phyloP scores from a whole-genome alignment of 2,329 filamentous ascomycete species.

The Beauveria rudraprayagi region DNA sequence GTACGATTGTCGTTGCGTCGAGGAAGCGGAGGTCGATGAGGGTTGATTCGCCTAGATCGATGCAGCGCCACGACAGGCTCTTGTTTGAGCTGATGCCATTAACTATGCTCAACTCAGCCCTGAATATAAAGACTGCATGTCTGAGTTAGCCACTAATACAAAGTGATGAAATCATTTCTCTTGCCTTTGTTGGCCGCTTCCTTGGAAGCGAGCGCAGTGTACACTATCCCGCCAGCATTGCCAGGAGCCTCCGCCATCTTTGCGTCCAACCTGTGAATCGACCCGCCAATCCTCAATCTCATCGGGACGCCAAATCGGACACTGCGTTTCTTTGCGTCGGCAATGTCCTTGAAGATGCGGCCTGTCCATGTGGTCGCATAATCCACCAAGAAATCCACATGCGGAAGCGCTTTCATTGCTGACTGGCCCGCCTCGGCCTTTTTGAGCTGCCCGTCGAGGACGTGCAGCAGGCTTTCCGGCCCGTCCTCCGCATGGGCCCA shows the following conservation, averaged over 20 bases:
- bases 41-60: constrained; percentile 34
- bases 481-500: constrained; percentile 37
- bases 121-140: constrained; percentile 50
- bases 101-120: constrained; percentile 40
- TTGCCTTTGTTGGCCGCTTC: constrained; percentile 29
- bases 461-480: constrained; percentile 35
- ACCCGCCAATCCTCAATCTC: constrained; percentile 35
- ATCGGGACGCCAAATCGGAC: constrained; percentile 56
- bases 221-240: constrained; percentile 30
- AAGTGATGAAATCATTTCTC: constrained; percentile 34
- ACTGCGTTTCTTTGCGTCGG: constrained; percentile 59
- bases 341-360: constrained; percentile 58
- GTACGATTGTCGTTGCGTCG: constrained; percentile 50
- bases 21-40: constrained; percentile 61
- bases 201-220: constrained; percentile 35
- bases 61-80: constrained; percentile 28
- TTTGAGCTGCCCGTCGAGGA: constrained; percentile 41
- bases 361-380: constrained; percentile 50
- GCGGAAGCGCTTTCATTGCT: constrained; percentile 45
- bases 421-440: constrained; percentile 37
- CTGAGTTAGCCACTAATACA: constrained; percentile 19
- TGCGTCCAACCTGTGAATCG: constrained; percentile 46
- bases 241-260: constrained; percentile 38
- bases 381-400: constrained; percentile 55
- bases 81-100: constrained; percentile 50